Evolutionary conservation across 2,329 filamentous ascomycete species (phyloP).

Genomic region (Biscogniauxia sp.): DNA sequence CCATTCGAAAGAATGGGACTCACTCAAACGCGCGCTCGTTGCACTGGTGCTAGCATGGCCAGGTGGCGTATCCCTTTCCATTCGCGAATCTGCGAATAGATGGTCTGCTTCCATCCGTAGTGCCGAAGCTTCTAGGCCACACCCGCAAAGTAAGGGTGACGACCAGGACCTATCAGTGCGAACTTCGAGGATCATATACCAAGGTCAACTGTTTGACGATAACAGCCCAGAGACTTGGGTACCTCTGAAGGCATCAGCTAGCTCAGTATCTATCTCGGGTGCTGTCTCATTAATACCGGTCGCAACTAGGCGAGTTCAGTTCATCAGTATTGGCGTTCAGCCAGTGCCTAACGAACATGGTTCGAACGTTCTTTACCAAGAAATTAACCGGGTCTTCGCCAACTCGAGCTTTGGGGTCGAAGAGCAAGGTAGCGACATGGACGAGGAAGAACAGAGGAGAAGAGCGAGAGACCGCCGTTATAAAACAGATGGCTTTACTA

Average conservation of each 20-base stretch:
- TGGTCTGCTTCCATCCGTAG: slow-evolving; percentile 39
- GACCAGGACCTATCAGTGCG: slow-evolving; percentile 18
- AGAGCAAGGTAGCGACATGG: slow-evolving; percentile 44
- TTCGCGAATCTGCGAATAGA: slow-evolving; percentile 49
- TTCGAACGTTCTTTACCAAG: slow-evolving; percentile 68
- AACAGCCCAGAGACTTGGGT: slow-evolving; percentile 63
- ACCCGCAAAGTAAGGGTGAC: slow-evolving; percentile 11
- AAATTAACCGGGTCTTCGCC: slow-evolving; percentile 74
- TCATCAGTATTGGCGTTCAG: slow-evolving; percentile 73
- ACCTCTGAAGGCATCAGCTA: slow-evolving; percentile 63
- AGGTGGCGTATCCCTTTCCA: slow-evolving; percentile 50
- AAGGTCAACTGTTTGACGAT: slow-evolving; percentile 61
- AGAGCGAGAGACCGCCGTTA: slow-evolving; percentile 22
- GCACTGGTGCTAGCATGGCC: slow-evolving; percentile 71
- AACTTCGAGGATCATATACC: slow-evolving; percentile 56
- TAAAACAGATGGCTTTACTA: slow-evolving; percentile 47
- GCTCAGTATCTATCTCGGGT: slow-evolving; percentile 62
- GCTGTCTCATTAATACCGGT: slow-evolving; percentile 69
- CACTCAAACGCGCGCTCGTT: slow-evolving; percentile 56
- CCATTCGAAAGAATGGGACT: slow-evolving; percentile 63
- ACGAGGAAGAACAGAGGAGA: slow-evolving; percentile 31
- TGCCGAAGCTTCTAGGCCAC: slow-evolving; percentile 8
- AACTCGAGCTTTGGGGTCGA: slow-evolving; percentile 72
- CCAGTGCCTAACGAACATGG: slow-evolving; percentile 58
- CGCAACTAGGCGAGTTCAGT: slow-evolving; percentile 72